Evolutionary conservation across 1,284 basidiomycete genomes (phyloP).

Genomic region (Cryptococcus sp.): DNA sequence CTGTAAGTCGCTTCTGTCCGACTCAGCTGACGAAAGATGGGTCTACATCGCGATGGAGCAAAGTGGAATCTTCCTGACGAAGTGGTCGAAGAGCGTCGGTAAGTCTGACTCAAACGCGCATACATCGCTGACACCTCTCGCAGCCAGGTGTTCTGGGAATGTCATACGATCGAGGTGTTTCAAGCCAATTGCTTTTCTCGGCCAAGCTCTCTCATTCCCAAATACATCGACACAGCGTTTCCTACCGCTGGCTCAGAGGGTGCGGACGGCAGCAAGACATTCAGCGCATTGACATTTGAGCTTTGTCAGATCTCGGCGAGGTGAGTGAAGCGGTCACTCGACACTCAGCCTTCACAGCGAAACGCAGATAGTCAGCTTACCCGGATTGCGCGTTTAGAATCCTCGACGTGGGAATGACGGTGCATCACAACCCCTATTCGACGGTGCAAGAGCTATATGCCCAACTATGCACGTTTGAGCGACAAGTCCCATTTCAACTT

Average conservation of each 20-base stretch:
- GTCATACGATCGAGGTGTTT: conserved; percentile 31
- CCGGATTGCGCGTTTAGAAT: conserved; percentile 1
- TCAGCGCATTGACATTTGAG: conserved; percentile 34
- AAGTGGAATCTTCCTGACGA: conserved; percentile 42
- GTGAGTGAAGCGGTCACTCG: conserved; percentile 3
- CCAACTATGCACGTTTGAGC: conserved; percentile 30
- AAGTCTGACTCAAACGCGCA: not conserved
- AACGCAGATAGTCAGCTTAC: not conserved
- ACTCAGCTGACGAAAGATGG: conserved; percentile 33
- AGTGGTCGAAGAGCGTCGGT: conserved; percentile 39
- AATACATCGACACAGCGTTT: conserved; percentile 39
- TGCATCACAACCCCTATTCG: conserved; percentile 24
- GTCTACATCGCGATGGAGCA: conserved; percentile 46
- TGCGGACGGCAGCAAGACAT: conserved; percentile 18
- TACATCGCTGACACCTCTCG: not conserved
- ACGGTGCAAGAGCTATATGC: conserved; percentile 26
- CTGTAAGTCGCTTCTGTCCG: conserved; percentile 21
- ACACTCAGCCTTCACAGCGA: not conserved
- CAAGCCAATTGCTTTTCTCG: conserved; percentile 45
- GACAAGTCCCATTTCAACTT: conserved; percentile 27
- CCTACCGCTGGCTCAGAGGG: conserved; percentile 20
- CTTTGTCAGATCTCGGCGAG: conserved; percentile 27
- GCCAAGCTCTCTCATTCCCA: conserved; percentile 25
- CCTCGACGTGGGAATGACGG: conserved; percentile 22
- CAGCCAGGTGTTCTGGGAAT: conserved; percentile 41